These are phyloP conservation scores for Pyrenophora seminiperda DNA, from an alignment of 2,329 filamentous ascomycete species.

Conservation along the genomic window DNA sequence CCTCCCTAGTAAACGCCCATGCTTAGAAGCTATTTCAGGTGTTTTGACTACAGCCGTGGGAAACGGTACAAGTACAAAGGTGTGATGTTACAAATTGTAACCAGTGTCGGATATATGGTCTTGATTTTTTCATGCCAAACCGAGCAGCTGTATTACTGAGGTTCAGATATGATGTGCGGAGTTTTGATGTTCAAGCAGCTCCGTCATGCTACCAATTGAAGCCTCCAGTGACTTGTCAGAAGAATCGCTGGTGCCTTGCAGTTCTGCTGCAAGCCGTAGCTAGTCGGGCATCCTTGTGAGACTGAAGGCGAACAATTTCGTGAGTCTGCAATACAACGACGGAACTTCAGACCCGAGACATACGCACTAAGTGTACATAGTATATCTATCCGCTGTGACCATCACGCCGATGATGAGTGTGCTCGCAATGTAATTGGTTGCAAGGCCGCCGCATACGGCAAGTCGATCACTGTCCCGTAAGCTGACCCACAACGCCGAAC, in stretches of 20 bases:
- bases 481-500: slow-evolving; percentile 35
- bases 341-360: background rate
- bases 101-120: background rate
- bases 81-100: slow-evolving; percentile 1
- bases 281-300: background rate
- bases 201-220: background rate
- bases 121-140: background rate
- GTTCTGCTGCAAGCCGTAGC: background rate
- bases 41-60: background rate
- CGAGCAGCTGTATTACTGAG: background rate
- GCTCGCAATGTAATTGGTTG: background rate
- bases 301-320: background rate
- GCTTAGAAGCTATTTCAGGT: background rate
- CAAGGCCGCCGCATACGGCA: background rate
- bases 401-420: background rate
- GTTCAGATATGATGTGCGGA: background rate
- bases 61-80: slow-evolving; percentile 8
- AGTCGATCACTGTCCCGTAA: slow-evolving; percentile 24
- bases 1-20: background rate
- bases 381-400: background rate
- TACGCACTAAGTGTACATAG: background rate
- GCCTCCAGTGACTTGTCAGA: too few species aligned
- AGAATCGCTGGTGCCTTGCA: background rate
- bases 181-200: background rate
- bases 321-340: background rate